Evolutionary conservation across 1,284 basidiomycete genomes (phyloP).

Genomic region (Kwoniella shivajii): DNA sequence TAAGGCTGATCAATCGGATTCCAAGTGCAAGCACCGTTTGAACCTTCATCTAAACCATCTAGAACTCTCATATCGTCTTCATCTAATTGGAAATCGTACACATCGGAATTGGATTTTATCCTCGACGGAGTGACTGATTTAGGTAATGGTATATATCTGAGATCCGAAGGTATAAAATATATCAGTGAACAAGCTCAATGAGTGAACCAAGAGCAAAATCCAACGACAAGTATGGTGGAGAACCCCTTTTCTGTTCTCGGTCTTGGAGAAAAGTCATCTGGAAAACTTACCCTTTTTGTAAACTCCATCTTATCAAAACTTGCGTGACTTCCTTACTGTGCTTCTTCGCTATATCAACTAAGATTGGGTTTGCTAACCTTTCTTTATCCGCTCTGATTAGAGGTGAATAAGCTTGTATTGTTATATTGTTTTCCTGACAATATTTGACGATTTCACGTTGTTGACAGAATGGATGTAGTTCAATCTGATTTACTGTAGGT

Average conservation of each 20-base stretch:
- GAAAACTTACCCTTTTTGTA: constrained; percentile 68
- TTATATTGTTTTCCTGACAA: constrained; percentile 67
- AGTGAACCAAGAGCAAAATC: too few relatives aligned
- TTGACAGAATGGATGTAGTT: constrained; percentile 83
- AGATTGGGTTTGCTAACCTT: constrained; percentile 4
- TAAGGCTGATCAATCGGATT: constrained; percentile 16
- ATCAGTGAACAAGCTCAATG: not conserved
- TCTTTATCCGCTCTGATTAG: constrained; percentile 59
- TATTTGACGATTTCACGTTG: constrained; percentile 75
- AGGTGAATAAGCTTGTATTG: constrained; percentile 76
- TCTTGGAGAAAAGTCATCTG: not conserved
- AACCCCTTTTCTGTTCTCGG: too few relatives aligned
- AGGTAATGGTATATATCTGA: constrained; percentile 68
- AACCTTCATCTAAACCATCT: constrained; percentile 58
- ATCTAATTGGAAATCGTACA: constrained; percentile 70
- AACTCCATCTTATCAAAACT: constrained; percentile 75
- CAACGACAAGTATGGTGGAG: too few relatives aligned
- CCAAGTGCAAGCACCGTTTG: constrained; percentile 14
- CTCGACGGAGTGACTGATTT: constrained; percentile 71
- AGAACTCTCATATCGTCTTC: constrained; percentile 64
- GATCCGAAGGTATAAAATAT: not conserved
- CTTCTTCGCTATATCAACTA: constrained; percentile 59
- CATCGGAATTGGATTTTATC: constrained; percentile 67
- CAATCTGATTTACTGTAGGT: constrained; percentile 81
- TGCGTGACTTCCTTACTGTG: constrained; percentile 68